Percentiles rank a stretch among this genome's conserved stretches.
Conservation (phyloP, 441 rosid species). For the Euphorbia schlechtendalii region DNA sequence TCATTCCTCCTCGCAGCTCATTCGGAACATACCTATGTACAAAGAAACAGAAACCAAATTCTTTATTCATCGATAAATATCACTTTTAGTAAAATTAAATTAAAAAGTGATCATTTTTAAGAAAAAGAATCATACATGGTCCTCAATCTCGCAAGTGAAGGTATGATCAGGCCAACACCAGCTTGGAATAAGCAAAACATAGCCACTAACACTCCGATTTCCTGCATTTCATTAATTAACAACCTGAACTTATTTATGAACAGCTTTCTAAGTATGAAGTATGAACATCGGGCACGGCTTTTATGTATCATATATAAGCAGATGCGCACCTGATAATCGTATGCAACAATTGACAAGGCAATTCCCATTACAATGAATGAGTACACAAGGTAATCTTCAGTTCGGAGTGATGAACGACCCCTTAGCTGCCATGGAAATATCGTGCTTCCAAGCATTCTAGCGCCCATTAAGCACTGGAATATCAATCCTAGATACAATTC, state of each 20-base stretch:
- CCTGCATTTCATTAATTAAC: slow-evolving; percentile 44
- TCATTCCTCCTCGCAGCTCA: slow-evolving; percentile 96
- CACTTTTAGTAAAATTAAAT: slow-evolving; percentile 6
- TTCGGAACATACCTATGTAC: slow-evolving; percentile 73
- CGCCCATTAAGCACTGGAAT: slow-evolving; percentile 72
- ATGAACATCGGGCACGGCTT: neutral
- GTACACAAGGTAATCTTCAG: slow-evolving; percentile 72
- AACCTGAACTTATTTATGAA: slow-evolving; percentile 10
- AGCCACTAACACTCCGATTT: slow-evolving; percentile 61
- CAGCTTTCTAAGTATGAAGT: slow-evolving; percentile 8
- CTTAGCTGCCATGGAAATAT: slow-evolving; percentile 72
- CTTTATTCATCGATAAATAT: slow-evolving; percentile 13
- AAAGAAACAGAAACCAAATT: slow-evolving; percentile 15
- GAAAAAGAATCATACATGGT: slow-evolving; percentile 53
- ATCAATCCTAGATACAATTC: slow-evolving; percentile 76
- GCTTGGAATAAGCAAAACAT: slow-evolving; percentile 78
- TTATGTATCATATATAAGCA: slow-evolving; percentile 11
- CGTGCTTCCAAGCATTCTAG: slow-evolving; percentile 95
- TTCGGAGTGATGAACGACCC: slow-evolving; percentile 54
- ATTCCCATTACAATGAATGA: slow-evolving; percentile 51
- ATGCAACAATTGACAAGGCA: slow-evolving; percentile 64
- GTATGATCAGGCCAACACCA: slow-evolving; percentile 57
- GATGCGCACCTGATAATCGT: slow-evolving; percentile 81
- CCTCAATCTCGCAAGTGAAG: slow-evolving; percentile 90
- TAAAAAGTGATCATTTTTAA: slow-evolving; percentile 7